phyloP scores from a whole-genome alignment of 768 basidiomycete species.

The Psilocybe azurescens region DNA sequence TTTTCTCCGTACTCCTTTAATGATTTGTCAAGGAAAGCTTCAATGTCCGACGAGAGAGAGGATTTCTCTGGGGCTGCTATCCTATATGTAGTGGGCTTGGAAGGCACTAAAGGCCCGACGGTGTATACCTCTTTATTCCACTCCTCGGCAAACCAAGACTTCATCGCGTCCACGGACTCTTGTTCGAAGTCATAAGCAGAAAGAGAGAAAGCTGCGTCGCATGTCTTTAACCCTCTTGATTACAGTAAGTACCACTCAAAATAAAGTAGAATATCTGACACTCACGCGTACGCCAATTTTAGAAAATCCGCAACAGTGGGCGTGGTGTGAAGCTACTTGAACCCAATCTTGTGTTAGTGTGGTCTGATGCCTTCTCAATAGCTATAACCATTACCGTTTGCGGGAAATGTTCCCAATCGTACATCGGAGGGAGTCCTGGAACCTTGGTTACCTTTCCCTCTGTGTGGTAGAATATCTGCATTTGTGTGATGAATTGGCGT shows the following conservation, averaged over 20 bases:
- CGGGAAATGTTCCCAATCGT: slow-evolving; percentile 21
- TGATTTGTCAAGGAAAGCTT: slow-evolving; percentile 6
- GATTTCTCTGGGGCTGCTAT: not conserved
- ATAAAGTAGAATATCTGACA: not conserved
- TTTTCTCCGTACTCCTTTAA: slow-evolving; percentile 4
- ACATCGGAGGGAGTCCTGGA: slow-evolving; percentile 16
- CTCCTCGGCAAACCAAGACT: slow-evolving; percentile 8
- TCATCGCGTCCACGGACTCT: slow-evolving; percentile 8
- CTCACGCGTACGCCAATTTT: slow-evolving; percentile 5
- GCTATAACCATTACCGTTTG: slow-evolving; percentile 6
- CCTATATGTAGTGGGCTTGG: not conserved
- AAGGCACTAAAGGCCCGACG: slow-evolving; percentile 16
- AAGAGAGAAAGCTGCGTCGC: slow-evolving; percentile 9
- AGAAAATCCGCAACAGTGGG: not conserved
- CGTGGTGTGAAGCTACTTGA: not conserved
- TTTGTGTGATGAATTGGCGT: too few relatives aligned
- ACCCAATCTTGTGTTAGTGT: too few relatives aligned
- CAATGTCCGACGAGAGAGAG: not conserved
- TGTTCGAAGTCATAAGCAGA: slow-evolving; percentile 4
- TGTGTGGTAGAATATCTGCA: not conserved
- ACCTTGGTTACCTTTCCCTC: not conserved
- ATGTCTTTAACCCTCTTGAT: slow-evolving; percentile 7
- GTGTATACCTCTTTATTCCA: slow-evolving; percentile 7
- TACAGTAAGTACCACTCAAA: not conserved
- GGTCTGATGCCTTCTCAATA: too few relatives aligned